Evolutionary conservation across 225 moss, liverwort and hornwort genomes (phyloP), one percentile per base, ranked within the genome.

Genomic region (Lunularia cruciata): DNA sequence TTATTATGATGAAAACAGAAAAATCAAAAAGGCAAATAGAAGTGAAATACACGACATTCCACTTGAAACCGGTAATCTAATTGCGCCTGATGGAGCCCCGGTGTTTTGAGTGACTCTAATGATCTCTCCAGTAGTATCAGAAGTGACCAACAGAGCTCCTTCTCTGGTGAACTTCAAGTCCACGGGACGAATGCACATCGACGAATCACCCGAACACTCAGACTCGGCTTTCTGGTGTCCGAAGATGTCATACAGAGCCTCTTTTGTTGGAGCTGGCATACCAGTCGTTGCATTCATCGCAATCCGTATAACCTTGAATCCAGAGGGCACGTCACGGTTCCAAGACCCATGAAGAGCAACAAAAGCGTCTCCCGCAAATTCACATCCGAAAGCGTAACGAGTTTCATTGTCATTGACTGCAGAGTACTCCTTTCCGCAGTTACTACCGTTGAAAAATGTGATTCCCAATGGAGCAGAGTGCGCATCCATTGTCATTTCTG

Each of bases 261-360:
- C 37, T 13, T 2, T 69, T 10, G 72, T 53, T 0, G 70, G 62
- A 33, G 40, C 63, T 18, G 69, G 73, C 65, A 81, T 14, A 18
- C 65, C 77, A 3, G 76, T 65, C 9, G 63, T n/a, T n/a, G 63
- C 68, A 35, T 81, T 60, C 16, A 81, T 73, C 39, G 16, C 34
- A 11, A 81, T 74, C 16, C 81, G n/a, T 3, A 53, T 39, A 8
- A 81, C 81, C 60, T 81, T 77, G 70, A 33, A 81, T 0, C 81
- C 81, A 4, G 18, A 52, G 0, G 81, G 73, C 0, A 47, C 8
- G 18, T 55, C 49, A 18, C 81, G 65, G 14, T 81, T 65, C 81
- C 81, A 81, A 15, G 81, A 81, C 0, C 81, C 81, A 53, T 81
- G 81, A 38, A 77, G 73, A 14, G 81, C 20, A 3, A 81, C 73